Evolutionary conservation across 75 land plant species (phyloP).

Genomic region (Cryptomeria japonica): DNA sequence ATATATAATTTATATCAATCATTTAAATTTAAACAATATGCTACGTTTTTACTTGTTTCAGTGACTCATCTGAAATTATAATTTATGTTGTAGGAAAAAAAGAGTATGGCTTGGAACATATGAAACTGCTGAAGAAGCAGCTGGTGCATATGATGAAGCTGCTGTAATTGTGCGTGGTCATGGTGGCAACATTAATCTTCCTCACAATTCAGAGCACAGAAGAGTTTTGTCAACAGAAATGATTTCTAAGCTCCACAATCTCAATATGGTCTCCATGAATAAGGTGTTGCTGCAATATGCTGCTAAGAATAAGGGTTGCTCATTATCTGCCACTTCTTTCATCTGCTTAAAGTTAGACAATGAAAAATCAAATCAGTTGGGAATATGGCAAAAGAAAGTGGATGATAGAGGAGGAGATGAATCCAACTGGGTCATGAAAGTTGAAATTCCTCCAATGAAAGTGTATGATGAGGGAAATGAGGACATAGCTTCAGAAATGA

Average conservation of each 20-base stretch:
- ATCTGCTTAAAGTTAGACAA: slow-evolving; percentile 9
- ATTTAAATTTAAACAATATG: too few species aligned
- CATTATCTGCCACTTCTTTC: background rate
- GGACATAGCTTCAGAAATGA: too few species aligned
- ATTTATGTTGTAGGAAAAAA: background rate
- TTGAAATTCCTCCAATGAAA: background rate
- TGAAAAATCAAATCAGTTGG: slow-evolving; percentile 8
- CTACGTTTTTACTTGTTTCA: too few species aligned
- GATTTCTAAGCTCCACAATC: background rate
- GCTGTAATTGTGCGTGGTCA: background rate
- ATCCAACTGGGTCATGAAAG: slow-evolving; percentile 20
- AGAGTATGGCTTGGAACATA: slow-evolving; percentile 12
- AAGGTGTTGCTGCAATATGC: background rate
- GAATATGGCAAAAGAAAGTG: background rate
- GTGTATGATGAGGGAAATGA: too few species aligned
- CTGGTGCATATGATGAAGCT: slow-evolving; percentile 8
- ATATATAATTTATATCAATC: too few species aligned
- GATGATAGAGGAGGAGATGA: background rate
- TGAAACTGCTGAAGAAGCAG: slow-evolving; percentile 12
- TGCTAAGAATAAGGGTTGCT: background rate
- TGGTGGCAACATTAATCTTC: background rate
- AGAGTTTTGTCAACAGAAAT: background rate
- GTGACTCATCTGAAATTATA: slow-evolving; percentile 45
- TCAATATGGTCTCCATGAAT: background rate
- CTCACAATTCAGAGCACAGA: background rate